phyloP scores from a whole-genome alignment of 1,284 basidiomycete genomes.

The Moniliophthora roreri region DNA sequence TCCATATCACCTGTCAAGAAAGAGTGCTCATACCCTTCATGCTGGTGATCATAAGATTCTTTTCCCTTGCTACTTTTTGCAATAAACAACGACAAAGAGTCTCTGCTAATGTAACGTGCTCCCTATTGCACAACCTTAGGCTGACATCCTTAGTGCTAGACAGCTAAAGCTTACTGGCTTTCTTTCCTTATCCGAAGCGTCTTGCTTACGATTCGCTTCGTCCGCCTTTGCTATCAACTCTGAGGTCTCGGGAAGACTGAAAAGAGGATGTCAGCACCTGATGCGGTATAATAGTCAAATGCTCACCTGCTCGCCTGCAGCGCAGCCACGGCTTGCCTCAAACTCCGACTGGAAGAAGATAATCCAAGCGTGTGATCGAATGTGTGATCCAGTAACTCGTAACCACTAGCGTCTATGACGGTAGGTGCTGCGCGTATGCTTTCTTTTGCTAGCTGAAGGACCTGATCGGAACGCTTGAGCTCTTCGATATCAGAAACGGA shows the following conservation, averaged over 20 bases:
- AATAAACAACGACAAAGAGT: neutral
- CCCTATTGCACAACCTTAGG: neutral
- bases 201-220: too few species aligned
- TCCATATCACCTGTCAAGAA: neutral
- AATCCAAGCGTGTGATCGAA: conserved; percentile 10
- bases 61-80: neutral
- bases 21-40: neutral
- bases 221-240: neutral
- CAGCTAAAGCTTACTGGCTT: neutral
- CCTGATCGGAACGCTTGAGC: conserved; percentile 4
- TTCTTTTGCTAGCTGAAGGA: conserved; percentile 5
- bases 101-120: neutral
- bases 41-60: conserved; percentile 7
- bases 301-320: conserved; percentile 7
- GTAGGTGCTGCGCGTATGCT: neutral
- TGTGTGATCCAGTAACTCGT: conserved; percentile 2
- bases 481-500: neutral
- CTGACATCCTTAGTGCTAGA: too few species aligned
- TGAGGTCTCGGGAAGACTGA: neutral
- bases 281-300: neutral
- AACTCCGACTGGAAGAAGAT: neutral
- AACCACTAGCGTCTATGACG: neutral
- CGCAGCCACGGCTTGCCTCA: conserved; percentile 2
- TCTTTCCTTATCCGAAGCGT: neutral
- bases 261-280: too few species aligned